Evolutionary conservation across 495 filamentous ascomycete genomes (phyloP), one percentile per base, ranked within the genome.

Genomic region (Usnea hakonensis): DNA sequence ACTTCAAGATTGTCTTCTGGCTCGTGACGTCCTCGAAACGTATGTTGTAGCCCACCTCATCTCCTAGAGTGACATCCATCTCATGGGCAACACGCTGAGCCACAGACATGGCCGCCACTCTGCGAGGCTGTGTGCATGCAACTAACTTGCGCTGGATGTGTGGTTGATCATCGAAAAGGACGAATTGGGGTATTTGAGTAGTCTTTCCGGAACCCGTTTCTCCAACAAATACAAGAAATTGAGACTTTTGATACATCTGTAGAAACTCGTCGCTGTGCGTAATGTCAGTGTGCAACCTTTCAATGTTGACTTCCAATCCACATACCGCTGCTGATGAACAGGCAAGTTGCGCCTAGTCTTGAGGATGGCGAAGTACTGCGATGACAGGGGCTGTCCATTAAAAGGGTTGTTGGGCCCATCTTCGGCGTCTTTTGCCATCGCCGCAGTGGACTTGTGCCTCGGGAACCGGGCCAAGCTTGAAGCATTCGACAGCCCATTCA

Each of bases 131-230:
- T 8, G 94, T 99, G 83, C 94, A 99, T 60, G 94, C 94, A 41
- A 99, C 87, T 75, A 96, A 84, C 77, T 96, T 97, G 68, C 79
- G 76, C 67, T 88, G 83, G 38, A 83, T 79, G 65, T 97, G 89
- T 8, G 95, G 94, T 28, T 95, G 83, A 76, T 99, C 95, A 77
- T 99, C 95, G 79, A 88, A 97, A 17, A 97, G 81, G 62, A 99
- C 90, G 72, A 95, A 99, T 72, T 99, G 95, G 0, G 95, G 95
- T 59, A 99, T 97, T 75, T 99, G 95, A 0, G 94, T 98, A 0
- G 94, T 98, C 76, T 98, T 98, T 74, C 94, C 94, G 67, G 94
- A 98, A 86, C 94, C 94, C 3, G 94, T 98, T 79, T 98, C 94
- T 77, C 95, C 95, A 62, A 99, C 95, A 69, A 99, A 96, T 69